These are phyloP conservation scores for Symbiodinium pilosum DNA, from an alignment of 73 alveolate genomes.

Conservation along the genomic window DNA sequence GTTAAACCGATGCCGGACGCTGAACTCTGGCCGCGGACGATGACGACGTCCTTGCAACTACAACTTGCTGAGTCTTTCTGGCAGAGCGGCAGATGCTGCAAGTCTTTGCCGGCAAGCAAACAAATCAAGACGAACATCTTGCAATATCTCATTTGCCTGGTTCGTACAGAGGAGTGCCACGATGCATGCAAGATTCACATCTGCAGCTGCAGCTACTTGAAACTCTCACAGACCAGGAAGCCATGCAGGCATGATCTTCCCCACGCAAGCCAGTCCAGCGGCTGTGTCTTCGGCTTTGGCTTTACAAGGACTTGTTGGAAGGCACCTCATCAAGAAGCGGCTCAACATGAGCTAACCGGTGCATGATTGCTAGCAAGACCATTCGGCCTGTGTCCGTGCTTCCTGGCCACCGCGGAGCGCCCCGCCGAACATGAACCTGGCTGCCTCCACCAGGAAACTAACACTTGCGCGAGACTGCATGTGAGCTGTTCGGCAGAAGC, in stretches of 20 bases:
- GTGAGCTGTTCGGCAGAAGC: too few species aligned
- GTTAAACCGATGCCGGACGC: constrained; percentile 78
- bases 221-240: too few species aligned
- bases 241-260: too few species aligned
- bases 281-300: constrained; percentile 37
- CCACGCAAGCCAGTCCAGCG: constrained; percentile 24
- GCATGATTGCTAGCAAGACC: background rate
- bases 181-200: too few species aligned
- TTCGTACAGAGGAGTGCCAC: too few species aligned
- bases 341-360: background rate
- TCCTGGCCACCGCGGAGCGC: constrained; percentile 91
- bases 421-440: constrained; percentile 48
- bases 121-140: background rate
- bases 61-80: background rate
- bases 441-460: too few species aligned
- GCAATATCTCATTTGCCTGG: background rate
- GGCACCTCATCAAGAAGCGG: constrained; percentile 80
- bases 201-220: too few species aligned
- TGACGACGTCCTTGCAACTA: constrained; percentile 50
- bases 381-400: constrained; percentile 72
- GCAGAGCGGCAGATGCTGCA: background rate
- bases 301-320: constrained; percentile 79
- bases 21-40: constrained; percentile 65
- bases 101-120: too few species aligned
- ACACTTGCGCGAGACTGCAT: too few species aligned